Evolutionary conservation across 202 grass and related monocot species (phyloP), one percentile per base, ranked within the genome.

Genomic region (Setaria viridis): DNA sequence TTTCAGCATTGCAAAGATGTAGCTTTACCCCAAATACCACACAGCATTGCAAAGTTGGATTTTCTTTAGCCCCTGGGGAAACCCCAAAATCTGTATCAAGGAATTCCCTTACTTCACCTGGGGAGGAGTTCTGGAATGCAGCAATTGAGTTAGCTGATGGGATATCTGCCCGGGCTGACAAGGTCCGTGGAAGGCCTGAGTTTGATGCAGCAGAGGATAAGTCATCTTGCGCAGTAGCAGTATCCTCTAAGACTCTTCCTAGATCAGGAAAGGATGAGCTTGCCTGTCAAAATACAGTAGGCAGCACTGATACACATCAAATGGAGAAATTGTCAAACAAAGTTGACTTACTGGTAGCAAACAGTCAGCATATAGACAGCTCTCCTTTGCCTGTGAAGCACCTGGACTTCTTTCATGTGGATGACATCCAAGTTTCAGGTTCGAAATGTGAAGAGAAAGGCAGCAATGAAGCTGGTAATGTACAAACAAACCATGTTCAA

Each of bases 111-210:
- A 78, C 89, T 74, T 99, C 96, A 30, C 93, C 96, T 7, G 96
- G 96, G 19, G 93, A 95, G 49, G 96, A 99, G 35, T 99, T 99
- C 86, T 99, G 96, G 96, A 90, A 89, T 83, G 91, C 88, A 56
- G 93, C 93, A 77, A 95, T 99, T 47, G 80, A 95, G 83, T 91
- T 92, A 76, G 96, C 84, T 74, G 91, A 95, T 33, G 86, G 80
- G 29, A 78, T 94, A 67, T 86, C 87, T 88, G 88, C 89, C 80
- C 83, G 55, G 53, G 86, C 84, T 59, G 59, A 79, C 51, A 92
- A 89, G 72, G 76, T 76, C 37, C 66, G 62, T 57, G 54, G 54
- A 89, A 91, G 60, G 42, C 35, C 82, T 68, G 65, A 86, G 29
- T 82, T 70, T 78, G 88, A 83, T 82, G 67, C 56, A 83, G 62